phyloP scores from a whole-genome alignment of 2,329 filamentous ascomycete genomes.

The Didymella lethalis region DNA sequence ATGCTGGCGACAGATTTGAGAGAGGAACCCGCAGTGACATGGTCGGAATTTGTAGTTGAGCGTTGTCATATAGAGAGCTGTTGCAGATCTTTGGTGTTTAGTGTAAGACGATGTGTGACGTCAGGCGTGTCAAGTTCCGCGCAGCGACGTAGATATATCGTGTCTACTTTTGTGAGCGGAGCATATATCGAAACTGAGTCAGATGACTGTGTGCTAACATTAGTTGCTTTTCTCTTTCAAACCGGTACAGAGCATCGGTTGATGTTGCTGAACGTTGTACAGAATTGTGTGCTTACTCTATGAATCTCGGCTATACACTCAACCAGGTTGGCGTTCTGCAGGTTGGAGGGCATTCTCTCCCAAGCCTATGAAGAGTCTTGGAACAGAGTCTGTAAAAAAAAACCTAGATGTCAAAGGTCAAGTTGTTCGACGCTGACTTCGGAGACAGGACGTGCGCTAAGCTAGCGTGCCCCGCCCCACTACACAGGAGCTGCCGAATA shows the following conservation, averaged over 20 bases:
- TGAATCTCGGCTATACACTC: no score
- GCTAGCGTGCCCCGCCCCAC: no score
- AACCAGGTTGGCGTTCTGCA: no score
- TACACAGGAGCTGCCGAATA: no score
- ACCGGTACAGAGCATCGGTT: not conserved
- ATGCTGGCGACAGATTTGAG: not conserved
- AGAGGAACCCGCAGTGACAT: not conserved
- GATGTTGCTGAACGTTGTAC: no score
- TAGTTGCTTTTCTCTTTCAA: not conserved
- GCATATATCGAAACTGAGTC: not conserved
- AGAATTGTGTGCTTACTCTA: no score
- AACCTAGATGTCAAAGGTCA: no score
- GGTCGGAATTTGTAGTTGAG: not conserved
- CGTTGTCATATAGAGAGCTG: not conserved
- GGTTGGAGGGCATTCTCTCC: no score
- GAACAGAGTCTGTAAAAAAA: no score
- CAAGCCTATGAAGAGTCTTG: no score
- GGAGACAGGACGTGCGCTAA: no score
- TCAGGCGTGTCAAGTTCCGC: constrained; percentile 34
- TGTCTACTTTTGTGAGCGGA: not conserved
- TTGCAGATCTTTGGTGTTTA: not conserved
- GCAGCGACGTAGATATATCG: not conserved
- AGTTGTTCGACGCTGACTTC: no score
- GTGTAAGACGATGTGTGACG: constrained; percentile 33
- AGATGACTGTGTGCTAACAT: not conserved